Evolutionary conservation across 805 yeast species (phyloP).

Genomic region (Spathaspora gorwiae): DNA sequence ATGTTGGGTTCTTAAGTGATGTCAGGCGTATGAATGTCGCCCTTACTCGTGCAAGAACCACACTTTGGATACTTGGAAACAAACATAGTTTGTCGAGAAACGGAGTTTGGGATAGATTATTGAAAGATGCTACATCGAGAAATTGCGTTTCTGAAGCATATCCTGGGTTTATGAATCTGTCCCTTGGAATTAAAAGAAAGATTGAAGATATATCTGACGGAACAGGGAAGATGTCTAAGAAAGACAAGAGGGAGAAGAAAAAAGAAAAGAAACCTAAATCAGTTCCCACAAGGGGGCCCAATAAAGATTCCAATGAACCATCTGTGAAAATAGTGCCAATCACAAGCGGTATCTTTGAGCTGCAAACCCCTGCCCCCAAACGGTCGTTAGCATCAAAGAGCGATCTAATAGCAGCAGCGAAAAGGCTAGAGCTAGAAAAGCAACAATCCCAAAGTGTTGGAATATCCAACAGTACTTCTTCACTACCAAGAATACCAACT

Average conservation of each 20-base stretch:
- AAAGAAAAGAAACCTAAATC: neutral
- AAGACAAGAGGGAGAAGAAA: neutral
- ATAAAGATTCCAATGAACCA: neutral
- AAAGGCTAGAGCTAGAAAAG: neutral
- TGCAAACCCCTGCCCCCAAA: neutral
- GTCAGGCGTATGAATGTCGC: constrained; percentile 96
- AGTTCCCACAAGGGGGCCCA: neutral
- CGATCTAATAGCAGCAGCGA: neutral
- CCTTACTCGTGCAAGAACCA: constrained; percentile 84
- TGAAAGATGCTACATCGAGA: constrained; percentile 60
- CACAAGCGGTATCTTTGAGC: neutral
- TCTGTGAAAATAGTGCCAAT: neutral
- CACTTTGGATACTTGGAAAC: constrained; percentile 90
- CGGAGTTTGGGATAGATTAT: constrained; percentile 67
- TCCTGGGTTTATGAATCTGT: constrained; percentile 31
- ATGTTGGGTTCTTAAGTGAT: constrained; percentile 87
- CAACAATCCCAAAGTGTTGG: neutral
- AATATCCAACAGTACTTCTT: neutral
- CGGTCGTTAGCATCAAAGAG: neutral
- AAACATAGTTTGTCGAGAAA: constrained; percentile 59
- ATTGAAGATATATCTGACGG: neutral
- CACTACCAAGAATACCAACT: neutral
- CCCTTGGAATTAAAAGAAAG: neutral
- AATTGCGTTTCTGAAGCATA: constrained; percentile 25
- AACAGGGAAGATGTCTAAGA: neutral